These are phyloP conservation scores for Magnaporthiopsis incrustans DNA, from an alignment of 2,329 filamentous ascomycete species.

Conservation along the genomic window DNA sequence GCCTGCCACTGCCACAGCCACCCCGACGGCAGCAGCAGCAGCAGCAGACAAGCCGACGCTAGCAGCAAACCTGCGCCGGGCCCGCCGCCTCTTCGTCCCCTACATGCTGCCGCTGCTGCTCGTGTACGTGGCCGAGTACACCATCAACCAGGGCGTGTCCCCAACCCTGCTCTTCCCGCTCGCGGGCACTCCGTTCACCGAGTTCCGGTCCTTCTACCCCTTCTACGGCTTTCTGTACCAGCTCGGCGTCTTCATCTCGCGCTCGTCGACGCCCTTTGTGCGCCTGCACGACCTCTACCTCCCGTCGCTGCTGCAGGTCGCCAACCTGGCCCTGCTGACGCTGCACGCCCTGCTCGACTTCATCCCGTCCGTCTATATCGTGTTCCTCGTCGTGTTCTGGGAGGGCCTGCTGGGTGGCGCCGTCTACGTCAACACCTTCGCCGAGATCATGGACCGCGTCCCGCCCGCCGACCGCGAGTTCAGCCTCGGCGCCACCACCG, in stretches of 20 bases:
- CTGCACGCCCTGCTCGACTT: conserved; percentile 73
- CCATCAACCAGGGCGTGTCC: conserved; percentile 90
- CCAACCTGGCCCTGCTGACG: conserved; percentile 66
- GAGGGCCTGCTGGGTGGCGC: conserved; percentile 84
- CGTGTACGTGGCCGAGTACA: conserved; percentile 94
- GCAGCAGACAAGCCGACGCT: conserved; percentile 22
- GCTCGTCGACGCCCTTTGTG: conserved; percentile 82
- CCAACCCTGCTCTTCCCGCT: conserved; percentile 87
- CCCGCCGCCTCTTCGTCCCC: conserved; percentile 61
- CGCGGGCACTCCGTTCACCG: conserved; percentile 63
- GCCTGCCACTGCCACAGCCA: neutral
- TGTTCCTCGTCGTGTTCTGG: conserved; percentile 86
- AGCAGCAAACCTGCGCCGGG: conserved; percentile 52
- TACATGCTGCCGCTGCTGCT: conserved; percentile 87
- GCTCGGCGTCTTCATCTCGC: conserved; percentile 87
- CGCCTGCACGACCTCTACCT: conserved; percentile 74
- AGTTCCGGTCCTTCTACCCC: conserved; percentile 85
- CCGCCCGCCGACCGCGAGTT: conserved; percentile 77
- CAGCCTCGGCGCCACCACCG: conserved; percentile 79
- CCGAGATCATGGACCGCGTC: conserved; percentile 82
- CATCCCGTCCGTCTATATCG: conserved; percentile 76
- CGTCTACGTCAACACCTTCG: conserved; percentile 95
- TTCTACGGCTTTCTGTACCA: conserved; percentile 95
- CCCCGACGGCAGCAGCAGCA: neutral
- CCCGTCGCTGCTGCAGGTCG: conserved; percentile 72